Percentiles rank a stretch among this genome's conserved stretches.
phyloP scores from a whole-genome alignment of 257 asterid genomes.

The Oldenlandia corymbosa region DNA sequence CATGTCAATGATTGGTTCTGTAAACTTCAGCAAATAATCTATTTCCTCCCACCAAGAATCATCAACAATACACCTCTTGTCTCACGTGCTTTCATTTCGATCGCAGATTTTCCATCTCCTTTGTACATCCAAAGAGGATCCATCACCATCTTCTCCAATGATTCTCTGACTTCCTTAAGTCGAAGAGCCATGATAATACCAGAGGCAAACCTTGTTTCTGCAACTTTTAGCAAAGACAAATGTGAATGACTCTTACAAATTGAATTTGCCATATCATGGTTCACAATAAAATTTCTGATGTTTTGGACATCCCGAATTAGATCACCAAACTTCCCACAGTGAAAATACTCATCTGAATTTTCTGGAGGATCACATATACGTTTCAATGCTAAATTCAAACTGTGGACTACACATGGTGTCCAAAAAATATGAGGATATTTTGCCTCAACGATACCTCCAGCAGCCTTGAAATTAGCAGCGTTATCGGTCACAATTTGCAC shows the following conservation, averaged over 20 bases:
- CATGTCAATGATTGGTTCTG: no score
- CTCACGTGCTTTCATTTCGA: not conserved
- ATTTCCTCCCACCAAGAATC: no score
- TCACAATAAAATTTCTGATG: not conserved
- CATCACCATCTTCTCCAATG: not conserved
- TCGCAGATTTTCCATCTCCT: not conserved
- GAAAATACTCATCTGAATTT: not conserved
- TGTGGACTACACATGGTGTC: not conserved
- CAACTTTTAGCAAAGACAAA: conserved; percentile 3
- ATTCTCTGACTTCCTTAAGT: not conserved
- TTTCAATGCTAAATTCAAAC: conserved; percentile 2
- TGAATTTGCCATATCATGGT: not conserved
- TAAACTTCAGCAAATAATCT: no score
- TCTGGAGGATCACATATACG: not conserved
- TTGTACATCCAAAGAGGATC: not conserved
- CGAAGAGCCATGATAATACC: not conserved
- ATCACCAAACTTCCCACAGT: not conserved
- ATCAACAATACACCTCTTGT: not conserved
- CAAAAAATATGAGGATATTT: not conserved
- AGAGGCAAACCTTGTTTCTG: conserved; percentile 2
- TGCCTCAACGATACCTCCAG: not conserved
- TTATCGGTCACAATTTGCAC: no score
- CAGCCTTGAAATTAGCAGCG: no score
- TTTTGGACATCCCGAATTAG: not conserved
- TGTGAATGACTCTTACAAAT: not conserved